These are phyloP conservation scores for Apiospora sp. DNA, from an alignment of 2,329 filamentous ascomycete species.

Conservation along the genomic window DNA sequence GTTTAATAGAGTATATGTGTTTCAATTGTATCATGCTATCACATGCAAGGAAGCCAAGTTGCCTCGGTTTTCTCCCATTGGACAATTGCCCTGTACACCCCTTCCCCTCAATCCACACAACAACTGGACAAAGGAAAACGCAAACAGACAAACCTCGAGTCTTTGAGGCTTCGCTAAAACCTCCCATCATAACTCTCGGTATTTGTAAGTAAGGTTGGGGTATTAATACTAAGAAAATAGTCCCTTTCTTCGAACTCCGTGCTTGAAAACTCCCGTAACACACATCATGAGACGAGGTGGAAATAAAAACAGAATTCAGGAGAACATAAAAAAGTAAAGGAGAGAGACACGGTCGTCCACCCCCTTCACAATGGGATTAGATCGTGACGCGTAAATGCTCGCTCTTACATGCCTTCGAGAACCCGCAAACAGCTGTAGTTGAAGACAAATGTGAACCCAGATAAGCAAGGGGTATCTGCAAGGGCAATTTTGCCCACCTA, in stretches of 20 bases:
- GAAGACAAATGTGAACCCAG: background rate
- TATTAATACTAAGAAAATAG: conserved; percentile 17
- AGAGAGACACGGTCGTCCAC: background rate
- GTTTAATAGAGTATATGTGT: background rate
- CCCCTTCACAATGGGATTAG: background rate
- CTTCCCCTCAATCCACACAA: background rate
- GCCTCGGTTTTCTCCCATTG: background rate
- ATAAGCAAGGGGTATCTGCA: background rate
- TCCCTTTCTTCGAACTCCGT: conserved; percentile 16
- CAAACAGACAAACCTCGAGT: background rate
- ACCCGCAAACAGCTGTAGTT: background rate
- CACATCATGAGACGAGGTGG: background rate
- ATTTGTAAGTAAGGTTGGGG: background rate
- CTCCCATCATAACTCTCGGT: background rate
- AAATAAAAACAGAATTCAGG: background rate
- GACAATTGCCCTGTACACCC: background rate
- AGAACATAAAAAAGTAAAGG: background rate
- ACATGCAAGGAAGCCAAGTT: background rate
- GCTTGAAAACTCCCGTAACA: background rate
- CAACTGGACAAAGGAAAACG: background rate
- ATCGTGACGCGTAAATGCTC: background rate
- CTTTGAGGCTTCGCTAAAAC: background rate
- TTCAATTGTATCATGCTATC: background rate
- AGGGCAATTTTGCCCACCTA: background rate
- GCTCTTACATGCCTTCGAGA: background rate